Evolutionary conservation across 1,139 yeast species (phyloP).

Genomic region (Scheffersomyces segobiensis): DNA sequence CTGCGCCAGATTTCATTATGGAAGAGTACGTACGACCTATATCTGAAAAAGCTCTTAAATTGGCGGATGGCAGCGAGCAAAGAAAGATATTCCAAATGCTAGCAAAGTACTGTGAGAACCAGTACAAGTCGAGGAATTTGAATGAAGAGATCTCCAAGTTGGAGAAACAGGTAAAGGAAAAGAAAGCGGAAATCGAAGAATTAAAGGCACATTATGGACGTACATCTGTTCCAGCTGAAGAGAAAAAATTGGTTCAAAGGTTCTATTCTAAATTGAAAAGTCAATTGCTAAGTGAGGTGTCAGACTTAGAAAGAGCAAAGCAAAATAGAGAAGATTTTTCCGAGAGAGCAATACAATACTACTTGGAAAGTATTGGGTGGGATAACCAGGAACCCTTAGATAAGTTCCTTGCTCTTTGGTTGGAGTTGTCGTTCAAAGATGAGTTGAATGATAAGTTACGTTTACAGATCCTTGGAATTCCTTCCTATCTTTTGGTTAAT

Average conservation of each 20-base stretch:
- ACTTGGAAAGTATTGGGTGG: slow-evolving; percentile 54
- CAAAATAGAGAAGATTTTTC: slow-evolving; percentile 46
- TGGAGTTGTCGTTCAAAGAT: slow-evolving; percentile 54
- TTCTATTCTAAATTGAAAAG: slow-evolving; percentile 49
- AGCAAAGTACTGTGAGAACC: slow-evolving; percentile 77
- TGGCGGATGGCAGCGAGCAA: slow-evolving; percentile 17
- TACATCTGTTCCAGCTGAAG: slow-evolving; percentile 38
- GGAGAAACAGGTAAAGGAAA: slow-evolving; percentile 36
- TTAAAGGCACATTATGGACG: slow-evolving; percentile 46
- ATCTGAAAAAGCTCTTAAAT: slow-evolving; percentile 17
- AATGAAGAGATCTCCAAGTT: slow-evolving; percentile 47
- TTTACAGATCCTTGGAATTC: slow-evolving; percentile 40
- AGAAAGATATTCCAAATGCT: slow-evolving; percentile 57
- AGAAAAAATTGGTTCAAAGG: slow-evolving; percentile 51
- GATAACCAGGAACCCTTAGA: slow-evolving; percentile 65
- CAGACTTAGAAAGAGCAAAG: slow-evolving; percentile 41
- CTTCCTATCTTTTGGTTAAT: slow-evolving; percentile 63
- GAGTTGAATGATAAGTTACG: slow-evolving; percentile 35
- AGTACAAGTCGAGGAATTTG: slow-evolving; percentile 47
- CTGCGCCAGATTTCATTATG: slow-evolving; percentile 60
- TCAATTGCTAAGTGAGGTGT: slow-evolving; percentile 51
- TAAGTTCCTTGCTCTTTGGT: slow-evolving; percentile 84
- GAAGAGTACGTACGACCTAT: slow-evolving; percentile 54
- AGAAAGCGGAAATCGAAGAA: slow-evolving; percentile 48
- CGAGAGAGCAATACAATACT: slow-evolving; percentile 58